Conservation (phyloP, 257 asterid genomes). For the Solanum clarkiae region DNA sequence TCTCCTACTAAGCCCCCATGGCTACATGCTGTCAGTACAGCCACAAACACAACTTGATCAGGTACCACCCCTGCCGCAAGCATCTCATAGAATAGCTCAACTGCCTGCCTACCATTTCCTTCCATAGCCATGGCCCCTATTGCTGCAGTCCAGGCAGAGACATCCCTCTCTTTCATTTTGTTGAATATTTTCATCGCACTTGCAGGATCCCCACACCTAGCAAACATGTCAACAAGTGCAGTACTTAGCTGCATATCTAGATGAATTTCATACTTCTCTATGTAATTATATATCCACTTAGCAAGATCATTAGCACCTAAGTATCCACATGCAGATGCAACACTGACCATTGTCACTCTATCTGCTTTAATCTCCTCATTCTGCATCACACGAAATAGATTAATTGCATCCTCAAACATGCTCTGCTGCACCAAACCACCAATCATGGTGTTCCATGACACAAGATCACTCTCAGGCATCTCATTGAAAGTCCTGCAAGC, state of each 20-base stretch:
- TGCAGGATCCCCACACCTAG: conserved; percentile 40
- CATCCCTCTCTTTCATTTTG: conserved; percentile 27
- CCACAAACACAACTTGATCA: conserved; percentile 30
- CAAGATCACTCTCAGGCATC: conserved; percentile 37
- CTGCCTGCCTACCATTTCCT: conserved; percentile 36
- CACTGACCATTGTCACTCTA: conserved; percentile 40
- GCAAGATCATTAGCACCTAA: conserved; percentile 42
- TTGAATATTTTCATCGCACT: conserved; percentile 29
- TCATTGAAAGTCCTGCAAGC: conserved; percentile 22
- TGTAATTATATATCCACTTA: conserved; percentile 36
- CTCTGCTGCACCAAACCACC: conserved; percentile 30
- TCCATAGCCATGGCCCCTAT: conserved; percentile 46
- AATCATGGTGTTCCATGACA: conserved; percentile 52
- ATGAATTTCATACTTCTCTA: conserved; percentile 6
- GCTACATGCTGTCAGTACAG: conserved; percentile 48
- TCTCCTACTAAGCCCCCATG: conserved; percentile 34
- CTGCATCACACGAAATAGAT: conserved; percentile 36
- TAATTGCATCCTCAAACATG: conserved; percentile 29
- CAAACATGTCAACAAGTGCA: conserved; percentile 43
- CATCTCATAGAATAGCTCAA: conserved; percentile 35
- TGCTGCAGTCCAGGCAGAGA: conserved; percentile 48
- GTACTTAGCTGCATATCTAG: conserved; percentile 24
- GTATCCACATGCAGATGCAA: conserved; percentile 53
- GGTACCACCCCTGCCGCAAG: conserved; percentile 14
- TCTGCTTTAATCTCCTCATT: conserved; percentile 25